Conservation (phyloP, 768 basidiomycete species). For the Guyanaporus albipodus region DNA sequence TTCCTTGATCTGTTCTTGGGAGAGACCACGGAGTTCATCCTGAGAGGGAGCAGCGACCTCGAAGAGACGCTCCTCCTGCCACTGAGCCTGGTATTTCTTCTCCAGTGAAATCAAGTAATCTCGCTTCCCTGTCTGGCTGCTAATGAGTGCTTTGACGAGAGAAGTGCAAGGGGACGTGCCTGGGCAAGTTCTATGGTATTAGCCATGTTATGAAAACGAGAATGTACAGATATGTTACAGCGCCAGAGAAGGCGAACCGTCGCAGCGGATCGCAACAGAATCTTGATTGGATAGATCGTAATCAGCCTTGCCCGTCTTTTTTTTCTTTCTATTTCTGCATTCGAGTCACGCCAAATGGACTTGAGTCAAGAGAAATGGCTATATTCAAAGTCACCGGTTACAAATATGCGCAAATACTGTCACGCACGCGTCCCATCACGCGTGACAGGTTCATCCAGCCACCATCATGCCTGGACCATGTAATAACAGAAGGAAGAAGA, state of each 20-base stretch:
- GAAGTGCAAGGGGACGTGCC: constrained; percentile 31
- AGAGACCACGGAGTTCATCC: constrained; percentile 60
- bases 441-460: constrained; percentile 22
- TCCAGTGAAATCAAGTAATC: constrained; percentile 84
- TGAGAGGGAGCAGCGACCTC: constrained; percentile 77
- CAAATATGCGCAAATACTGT: constrained; percentile 23
- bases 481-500: constrained; percentile 48
- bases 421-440: constrained; percentile 32
- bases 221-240: constrained; percentile 28
- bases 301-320: constrained; percentile 18
- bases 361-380: constrained; percentile 16
- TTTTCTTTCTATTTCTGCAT: no score
- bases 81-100: constrained; percentile 76
- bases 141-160: constrained; percentile 2
- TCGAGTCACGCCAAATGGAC: constrained; percentile 19
- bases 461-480: constrained; percentile 58
- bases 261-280: constrained; percentile 21
- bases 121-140: constrained; percentile 81
- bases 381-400: constrained; percentile 3
- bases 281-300: constrained; percentile 23
- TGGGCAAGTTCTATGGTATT: constrained; percentile 65
- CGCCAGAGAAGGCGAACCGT: constrained; percentile 28
- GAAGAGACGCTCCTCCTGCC: constrained; percentile 76
- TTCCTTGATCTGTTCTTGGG: constrained; percentile 60
- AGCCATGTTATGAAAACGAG: constrained; percentile 40